These are phyloP conservation scores for Pharnaceum exiguum DNA, from an alignment of 148 eudicot species.

Conservation along the genomic window DNA sequence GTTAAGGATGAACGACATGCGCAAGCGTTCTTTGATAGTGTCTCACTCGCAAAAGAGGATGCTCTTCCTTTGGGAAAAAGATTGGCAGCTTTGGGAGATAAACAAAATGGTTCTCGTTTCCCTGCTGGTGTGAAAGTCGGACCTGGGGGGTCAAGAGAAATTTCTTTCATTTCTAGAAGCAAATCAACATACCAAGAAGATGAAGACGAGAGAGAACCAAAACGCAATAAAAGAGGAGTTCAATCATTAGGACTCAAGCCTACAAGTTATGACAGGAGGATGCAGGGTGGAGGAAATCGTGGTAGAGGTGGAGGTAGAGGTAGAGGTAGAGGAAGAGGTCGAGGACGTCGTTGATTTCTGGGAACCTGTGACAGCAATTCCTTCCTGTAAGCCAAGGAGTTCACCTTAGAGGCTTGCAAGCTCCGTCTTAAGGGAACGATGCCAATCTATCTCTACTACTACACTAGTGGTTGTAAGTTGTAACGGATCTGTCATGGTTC, in stretches of 20 bases:
- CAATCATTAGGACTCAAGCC: constrained; percentile 68
- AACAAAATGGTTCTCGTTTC: constrained; percentile 22
- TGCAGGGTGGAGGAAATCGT: constrained; percentile 50
- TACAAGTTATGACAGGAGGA: constrained; percentile 31
- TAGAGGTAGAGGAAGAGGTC: constrained; percentile 41
- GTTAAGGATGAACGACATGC: constrained; percentile 93
- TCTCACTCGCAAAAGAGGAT: constrained; percentile 73
- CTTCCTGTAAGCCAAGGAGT: too few species aligned
- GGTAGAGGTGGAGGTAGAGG: constrained; percentile 39
- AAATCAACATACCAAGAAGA: constrained; percentile 64
- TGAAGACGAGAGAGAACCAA: constrained; percentile 46
- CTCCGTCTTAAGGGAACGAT: too few species aligned
- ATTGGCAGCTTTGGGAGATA: constrained; percentile 41
- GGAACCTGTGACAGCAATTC: too few species aligned
- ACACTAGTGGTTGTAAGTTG: too few species aligned
- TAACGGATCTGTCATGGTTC: too few species aligned
- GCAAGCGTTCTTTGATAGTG: constrained; percentile 56
- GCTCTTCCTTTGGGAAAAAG: constrained; percentile 79
- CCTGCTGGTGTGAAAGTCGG: constrained; percentile 52
- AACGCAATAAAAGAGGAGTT: constrained; percentile 61
- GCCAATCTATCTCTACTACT: too few species aligned
- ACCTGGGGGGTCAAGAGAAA: constrained; percentile 85
- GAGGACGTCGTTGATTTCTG: constrained; percentile 44
- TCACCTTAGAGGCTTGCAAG: too few species aligned
- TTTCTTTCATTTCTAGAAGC: constrained; percentile 65